Evolutionary conservation across 331 rosid species (phyloP).

Genomic region (Erythrophleum ivorense): DNA sequence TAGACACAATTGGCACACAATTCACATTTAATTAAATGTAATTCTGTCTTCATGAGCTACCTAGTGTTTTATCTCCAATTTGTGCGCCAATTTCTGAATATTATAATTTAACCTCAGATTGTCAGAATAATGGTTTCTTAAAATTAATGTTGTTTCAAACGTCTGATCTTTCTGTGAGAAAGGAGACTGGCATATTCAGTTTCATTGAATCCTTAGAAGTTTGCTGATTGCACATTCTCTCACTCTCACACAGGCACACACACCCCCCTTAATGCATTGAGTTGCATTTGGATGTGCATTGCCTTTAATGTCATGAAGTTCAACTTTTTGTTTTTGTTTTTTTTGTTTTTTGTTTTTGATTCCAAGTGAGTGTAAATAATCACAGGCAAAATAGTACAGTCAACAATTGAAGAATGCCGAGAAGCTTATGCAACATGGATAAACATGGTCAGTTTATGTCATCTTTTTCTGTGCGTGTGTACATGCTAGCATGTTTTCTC

Average conservation of each 20-base stretch:
- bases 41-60: slow-evolving; percentile 1
- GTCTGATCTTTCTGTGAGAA: background rate
- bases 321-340: background rate
- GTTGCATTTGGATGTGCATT: slow-evolving; percentile 1
- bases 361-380: slow-evolving; percentile 39
- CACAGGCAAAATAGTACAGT: slow-evolving; percentile 91
- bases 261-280: background rate
- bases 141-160: background rate
- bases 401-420: slow-evolving; percentile 93
- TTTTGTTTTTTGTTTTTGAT: slow-evolving; percentile 28
- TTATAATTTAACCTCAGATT: background rate
- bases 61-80: background rate
- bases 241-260: background rate
- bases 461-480: background rate
- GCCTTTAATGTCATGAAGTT: slow-evolving; percentile 20
- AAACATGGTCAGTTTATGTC: slow-evolving; percentile 56
- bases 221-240: slow-evolving; percentile 12
- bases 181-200: background rate
- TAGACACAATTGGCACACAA: background rate
- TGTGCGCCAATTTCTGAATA: background rate
- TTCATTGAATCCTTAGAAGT: background rate
- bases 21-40: background rate
- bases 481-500: background rate
- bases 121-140: background rate
- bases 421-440: slow-evolving; percentile 82